Evolutionary conservation across 75 land plant species (phyloP).

Genomic region (Sequoiadendron giganteum): DNA sequence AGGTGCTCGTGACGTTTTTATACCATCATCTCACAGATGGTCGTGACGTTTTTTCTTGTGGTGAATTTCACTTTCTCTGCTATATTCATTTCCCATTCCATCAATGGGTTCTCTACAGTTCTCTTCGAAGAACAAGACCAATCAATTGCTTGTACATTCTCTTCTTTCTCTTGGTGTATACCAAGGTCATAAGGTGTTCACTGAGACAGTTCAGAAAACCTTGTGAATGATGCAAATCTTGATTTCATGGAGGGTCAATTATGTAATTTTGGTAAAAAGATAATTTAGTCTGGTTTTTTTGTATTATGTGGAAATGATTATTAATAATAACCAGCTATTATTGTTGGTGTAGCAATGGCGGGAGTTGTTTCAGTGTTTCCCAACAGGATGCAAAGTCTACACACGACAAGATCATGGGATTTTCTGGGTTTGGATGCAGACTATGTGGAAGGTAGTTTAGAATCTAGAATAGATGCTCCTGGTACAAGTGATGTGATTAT

Average conservation of each 20-base stretch:
- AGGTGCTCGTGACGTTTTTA: too few relatives aligned
- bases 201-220: neutral
- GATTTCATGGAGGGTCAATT: neutral
- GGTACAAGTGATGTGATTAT: conserved; percentile 6
- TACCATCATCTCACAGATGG: too few relatives aligned
- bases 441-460: neutral
- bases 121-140: neutral
- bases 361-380: conserved; percentile 56
- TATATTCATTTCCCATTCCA: neutral
- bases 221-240: neutral
- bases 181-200: neutral
- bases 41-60: too few relatives aligned
- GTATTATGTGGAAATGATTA: neutral
- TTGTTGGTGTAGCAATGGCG: conserved; percentile 33
- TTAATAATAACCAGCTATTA: neutral
- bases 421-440: conserved; percentile 31
- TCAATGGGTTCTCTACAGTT: conserved; percentile 11
- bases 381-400: conserved; percentile 24
- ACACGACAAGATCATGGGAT: conserved; percentile 69
- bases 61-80: neutral
- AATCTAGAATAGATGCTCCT: neutral
- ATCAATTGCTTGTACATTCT: conserved; percentile 4
- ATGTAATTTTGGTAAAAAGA: too few relatives aligned
- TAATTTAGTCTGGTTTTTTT: neutral
- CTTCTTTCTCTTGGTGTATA: neutral